phyloP scores from a whole-genome alignment of 305 asterid genomes.

The Ilex paraguariensis region DNA sequence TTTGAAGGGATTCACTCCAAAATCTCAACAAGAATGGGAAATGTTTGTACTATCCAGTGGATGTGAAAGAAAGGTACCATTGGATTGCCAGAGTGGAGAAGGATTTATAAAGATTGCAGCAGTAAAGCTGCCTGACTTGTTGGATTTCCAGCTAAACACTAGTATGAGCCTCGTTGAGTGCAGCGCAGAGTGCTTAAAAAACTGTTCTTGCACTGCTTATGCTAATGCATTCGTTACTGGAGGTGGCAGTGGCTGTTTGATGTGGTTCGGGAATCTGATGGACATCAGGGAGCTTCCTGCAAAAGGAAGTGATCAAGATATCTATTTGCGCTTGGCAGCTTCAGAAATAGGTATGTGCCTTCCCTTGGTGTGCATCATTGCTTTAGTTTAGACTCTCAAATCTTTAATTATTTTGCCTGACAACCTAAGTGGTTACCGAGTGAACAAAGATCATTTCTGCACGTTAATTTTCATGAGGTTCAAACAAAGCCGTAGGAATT shows the following conservation, averaged over 20 bases:
- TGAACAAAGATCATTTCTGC: too few species aligned
- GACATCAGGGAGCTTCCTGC: slow-evolving; percentile 13
- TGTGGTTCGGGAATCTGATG: slow-evolving; percentile 18
- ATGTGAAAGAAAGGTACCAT: slow-evolving; percentile 13
- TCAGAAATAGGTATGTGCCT: slow-evolving; percentile 12
- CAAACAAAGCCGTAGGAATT: too few species aligned
- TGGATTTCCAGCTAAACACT: slow-evolving; percentile 3
- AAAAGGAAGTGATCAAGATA: slow-evolving; percentile 8
- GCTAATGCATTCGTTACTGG: slow-evolving; percentile 6
- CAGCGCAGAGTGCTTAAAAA: slow-evolving; percentile 18
- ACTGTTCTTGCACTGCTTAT: slow-evolving; percentile 25
- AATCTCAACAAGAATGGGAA: slow-evolving; percentile 14
- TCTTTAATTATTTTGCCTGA: too few species aligned
- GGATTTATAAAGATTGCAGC: slow-evolving; percentile 11
- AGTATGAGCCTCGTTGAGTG: slow-evolving; percentile 17
- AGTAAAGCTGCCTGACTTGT: slow-evolving; percentile 20
- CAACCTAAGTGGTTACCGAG: too few species aligned
- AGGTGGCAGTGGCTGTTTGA: slow-evolving; percentile 16
- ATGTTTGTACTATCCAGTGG: slow-evolving; percentile 17
- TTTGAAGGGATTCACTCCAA: slow-evolving; percentile 16
- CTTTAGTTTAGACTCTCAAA: too few species aligned
- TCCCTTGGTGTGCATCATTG: too few species aligned
- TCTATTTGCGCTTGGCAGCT: slow-evolving; percentile 22
- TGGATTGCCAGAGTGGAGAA: slow-evolving; percentile 15
- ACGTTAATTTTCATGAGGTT: too few species aligned